Percentiles rank a stretch among this genome's conserved stretches.
phyloP scores from a whole-genome alignment of 257 asterid species.

The Mentha longifolia region DNA sequence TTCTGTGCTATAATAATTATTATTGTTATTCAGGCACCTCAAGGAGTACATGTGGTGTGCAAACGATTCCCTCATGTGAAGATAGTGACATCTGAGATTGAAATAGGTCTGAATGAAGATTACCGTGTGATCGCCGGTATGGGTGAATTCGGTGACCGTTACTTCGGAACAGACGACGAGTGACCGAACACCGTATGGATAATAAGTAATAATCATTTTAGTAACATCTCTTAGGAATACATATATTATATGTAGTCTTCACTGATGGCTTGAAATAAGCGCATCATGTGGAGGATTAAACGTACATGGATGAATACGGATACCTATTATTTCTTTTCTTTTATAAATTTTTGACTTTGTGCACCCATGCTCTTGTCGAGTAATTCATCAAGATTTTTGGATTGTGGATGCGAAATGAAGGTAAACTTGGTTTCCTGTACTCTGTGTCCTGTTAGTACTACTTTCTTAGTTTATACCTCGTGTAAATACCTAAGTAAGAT shows the following conservation, averaged over 20 bases:
- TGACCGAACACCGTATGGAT: too few species aligned
- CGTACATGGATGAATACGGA: background rate
- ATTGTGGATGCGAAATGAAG: background rate
- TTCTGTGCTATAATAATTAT: background rate
- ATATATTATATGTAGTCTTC: background rate
- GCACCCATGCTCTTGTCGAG: too few species aligned
- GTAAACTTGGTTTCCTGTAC: too few species aligned
- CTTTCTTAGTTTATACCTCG: too few species aligned
- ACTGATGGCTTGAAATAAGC: background rate
- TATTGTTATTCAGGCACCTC: conserved; percentile 76
- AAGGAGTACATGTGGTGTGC: conserved; percentile 95
- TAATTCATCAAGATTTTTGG: too few species aligned
- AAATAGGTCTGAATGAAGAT: conserved; percentile 79
- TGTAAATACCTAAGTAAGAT: too few species aligned
- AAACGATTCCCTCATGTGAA: conserved; percentile 85
- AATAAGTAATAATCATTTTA: too few species aligned
- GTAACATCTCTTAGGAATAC: too few species aligned
- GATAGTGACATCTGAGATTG: conserved; percentile 99
- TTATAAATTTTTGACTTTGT: too few species aligned
- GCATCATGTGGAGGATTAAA: too few species aligned
- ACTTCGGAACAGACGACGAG: conserved; percentile 94
- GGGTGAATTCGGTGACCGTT: conserved; percentile 98
- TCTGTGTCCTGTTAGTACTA: too few species aligned
- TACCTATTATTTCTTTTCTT: too few species aligned
- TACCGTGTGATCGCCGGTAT: conserved; percentile 93